Evolutionary conservation across 2,329 filamentous ascomycete genomes (phyloP), one percentile per base, ranked within the genome.

Genomic region (Aspergillus sp.): DNA sequence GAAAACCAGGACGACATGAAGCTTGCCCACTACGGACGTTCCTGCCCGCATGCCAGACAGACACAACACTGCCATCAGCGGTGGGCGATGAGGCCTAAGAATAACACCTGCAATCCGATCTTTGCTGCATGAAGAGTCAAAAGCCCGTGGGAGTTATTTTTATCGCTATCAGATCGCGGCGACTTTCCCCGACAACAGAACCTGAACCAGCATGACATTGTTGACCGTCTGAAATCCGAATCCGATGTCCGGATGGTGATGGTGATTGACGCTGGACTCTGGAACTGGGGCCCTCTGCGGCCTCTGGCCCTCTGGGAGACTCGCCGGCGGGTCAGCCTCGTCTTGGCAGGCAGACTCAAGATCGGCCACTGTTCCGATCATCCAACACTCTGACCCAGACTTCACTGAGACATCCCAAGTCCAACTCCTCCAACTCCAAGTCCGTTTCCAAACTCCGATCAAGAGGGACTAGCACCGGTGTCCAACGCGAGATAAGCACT

Each of bases 271-370:
- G 9, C 27, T 31, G 27, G 27, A 31, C 27, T 31, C 24, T 9
- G 27, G 27, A 11, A 31, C 27, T 31, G 27, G 9, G 27, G 7
- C 23, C 21, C 21, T 21, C 21, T 21, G 21, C 21, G 21, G 21
- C 21, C 21, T 21, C 21, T 21, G 21, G 21, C 21, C 21, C 27
- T 31, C 27, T 31, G 27, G 23, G 27, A 31, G 27, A 31, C 27
- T 24, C 24, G 23, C 19, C 24, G 27, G 44, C 52, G 52, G 52
- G 52, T 54, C 52, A 54, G 44, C 51, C 52, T 48, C 17, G 45
- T 54, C 52, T 54, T 54, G 52, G 52, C 52, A 54, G 52, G 52
- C 52, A 54, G 52, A 54, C 43, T 54, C 44, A 44, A 14, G 24
- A 39, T 46, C 51, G 48, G 49, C 49, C 37, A 27, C 23, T 21